Base-by-base conservation (phyloP, 768 basidiomycete genomes). In the Boletus speciosus region DNA sequence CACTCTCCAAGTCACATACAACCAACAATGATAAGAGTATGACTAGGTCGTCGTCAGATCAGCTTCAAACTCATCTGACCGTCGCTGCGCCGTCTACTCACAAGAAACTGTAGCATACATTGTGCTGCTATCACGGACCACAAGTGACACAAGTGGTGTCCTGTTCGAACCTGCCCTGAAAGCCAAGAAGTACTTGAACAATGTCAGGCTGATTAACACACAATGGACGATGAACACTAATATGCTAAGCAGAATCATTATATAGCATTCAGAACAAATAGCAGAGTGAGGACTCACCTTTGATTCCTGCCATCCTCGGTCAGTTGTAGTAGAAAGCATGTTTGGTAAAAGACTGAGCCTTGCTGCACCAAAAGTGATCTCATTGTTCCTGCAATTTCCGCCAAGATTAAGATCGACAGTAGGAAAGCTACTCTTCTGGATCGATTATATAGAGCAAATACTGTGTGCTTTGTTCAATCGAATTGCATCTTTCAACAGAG, bases 101-200 rank as follows among this genome's bases (percentile, higher is more conserved):
- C 64, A 35, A 21, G 45, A 1, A 2, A 31, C 39, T 0, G 47
- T 31, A 31, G n/a, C 49, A 43, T 58, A 65, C 3, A 59, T 53
- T 34, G 34, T 55, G 31, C 53, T 52, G 27, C 51, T 34, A 27
- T 64, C 61, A 36, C 58, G 59, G 40, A 66, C 38, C 23, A 65
- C 38, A 9, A 66, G 56, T 11, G 55, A 58, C n/a, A 66, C 54
- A 6, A 65, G 57, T 9, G 61, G 58, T 2, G 56, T 51, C 25
- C 61, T 58, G 4, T 55, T 55, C 59, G 56, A 56, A 4, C 61
- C 56, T n/a, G 49, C 52, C 53, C 46, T 66, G 35, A 45, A 37
- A 38, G 58, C 53, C 3, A 47, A 12, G 27, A 47, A 38, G 35
- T 64, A 66, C 51, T 66, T 65, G 59, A 55, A 46, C 41, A 51